phyloP scores from a whole-genome alignment of 2,329 filamentous ascomycete species.

The Gnomoniopsis smithogilvyi region DNA sequence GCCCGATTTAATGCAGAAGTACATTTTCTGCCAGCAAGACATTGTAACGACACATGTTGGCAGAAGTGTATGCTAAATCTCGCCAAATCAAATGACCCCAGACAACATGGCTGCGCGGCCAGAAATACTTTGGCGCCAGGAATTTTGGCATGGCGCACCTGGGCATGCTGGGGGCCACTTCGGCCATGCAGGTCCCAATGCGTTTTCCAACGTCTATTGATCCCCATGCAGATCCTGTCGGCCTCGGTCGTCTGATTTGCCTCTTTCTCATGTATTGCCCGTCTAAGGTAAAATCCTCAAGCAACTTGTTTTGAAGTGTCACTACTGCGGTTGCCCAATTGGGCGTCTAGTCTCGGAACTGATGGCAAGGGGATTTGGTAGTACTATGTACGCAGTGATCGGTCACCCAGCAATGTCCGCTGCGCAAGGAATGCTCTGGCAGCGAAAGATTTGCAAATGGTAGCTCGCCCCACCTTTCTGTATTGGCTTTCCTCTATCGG shows the following conservation, averaged over 20 bases:
- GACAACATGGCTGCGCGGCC: conserved; percentile 11
- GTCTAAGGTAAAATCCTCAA: too few relatives aligned
- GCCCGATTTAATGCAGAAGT: conserved; percentile 9
- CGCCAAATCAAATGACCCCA: conserved; percentile 16
- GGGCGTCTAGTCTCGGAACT: too few relatives aligned
- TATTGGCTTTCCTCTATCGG: conserved; percentile 2
- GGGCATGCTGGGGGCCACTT: conserved; percentile 6
- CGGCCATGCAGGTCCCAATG: neutral
- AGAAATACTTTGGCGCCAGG: conserved; percentile 6
- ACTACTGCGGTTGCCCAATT: too few relatives aligned
- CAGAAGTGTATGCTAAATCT: conserved; percentile 1
- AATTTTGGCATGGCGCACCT: neutral
- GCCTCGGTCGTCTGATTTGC: neutral
- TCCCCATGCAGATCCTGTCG: neutral
- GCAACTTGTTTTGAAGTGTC: too few relatives aligned
- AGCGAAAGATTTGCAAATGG: neutral
- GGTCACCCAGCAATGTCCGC: neutral
- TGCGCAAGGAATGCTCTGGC: neutral
- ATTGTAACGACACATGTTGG: conserved; percentile 1
- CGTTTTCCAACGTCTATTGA: conserved; percentile 4
- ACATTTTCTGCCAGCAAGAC: conserved; percentile 2
- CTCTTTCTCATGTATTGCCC: neutral
- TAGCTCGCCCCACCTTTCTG: neutral
- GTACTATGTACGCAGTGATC: too few relatives aligned
- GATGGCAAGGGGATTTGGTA: too few relatives aligned